Conservation (phyloP, 75 land plant genomes). For the Sequoiadendron giganteum region DNA sequence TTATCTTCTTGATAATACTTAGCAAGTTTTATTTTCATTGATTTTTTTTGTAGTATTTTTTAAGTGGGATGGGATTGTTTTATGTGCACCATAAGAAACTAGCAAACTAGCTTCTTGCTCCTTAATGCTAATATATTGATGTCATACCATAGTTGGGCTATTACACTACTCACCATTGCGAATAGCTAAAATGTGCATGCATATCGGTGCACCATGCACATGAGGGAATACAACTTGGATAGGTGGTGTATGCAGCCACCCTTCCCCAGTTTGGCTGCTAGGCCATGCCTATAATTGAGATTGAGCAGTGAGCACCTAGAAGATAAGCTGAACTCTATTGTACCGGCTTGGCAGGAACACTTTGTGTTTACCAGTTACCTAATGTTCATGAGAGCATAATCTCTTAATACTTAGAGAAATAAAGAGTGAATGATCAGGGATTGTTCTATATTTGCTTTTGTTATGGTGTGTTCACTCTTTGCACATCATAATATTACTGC, state of each 20-base stretch:
- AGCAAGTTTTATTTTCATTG: neutral
- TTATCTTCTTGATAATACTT: neutral
- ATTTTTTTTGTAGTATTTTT: neutral
- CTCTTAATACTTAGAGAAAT: neutral
- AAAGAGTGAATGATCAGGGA: neutral
- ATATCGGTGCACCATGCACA: neutral
- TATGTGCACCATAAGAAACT: neutral
- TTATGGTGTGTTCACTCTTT: neutral
- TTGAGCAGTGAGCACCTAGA: neutral
- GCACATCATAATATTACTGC: neutral
- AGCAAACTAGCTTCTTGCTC: neutral
- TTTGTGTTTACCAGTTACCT: neutral
- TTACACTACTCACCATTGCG: neutral
- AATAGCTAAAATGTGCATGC: neutral
- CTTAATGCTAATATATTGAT: neutral
- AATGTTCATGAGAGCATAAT: neutral
- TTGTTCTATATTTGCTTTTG: neutral
- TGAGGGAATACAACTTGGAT: neutral
- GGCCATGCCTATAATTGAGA: neutral
- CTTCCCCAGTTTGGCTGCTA: neutral
- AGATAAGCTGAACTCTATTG: neutral
- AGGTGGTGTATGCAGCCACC: neutral
- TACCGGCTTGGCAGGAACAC: neutral
- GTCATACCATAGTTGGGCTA: neutral
- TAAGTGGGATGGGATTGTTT: neutral